phyloP scores from a whole-genome alignment of 2,329 filamentous ascomycete species.

The Calonectria leucothoes region DNA sequence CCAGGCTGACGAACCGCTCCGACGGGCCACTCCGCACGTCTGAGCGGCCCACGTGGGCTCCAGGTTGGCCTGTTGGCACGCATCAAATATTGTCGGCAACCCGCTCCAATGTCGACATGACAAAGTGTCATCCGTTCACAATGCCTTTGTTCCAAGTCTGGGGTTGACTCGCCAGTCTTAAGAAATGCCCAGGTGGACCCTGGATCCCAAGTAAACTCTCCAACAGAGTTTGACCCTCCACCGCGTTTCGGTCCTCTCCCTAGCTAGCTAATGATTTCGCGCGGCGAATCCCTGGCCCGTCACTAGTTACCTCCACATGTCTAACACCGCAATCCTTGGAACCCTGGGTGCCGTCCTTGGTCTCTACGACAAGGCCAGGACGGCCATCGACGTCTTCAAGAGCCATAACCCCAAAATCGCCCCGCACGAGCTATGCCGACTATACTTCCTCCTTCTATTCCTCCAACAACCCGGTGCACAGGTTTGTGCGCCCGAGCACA shows the following conservation, averaged over 20 bases:
- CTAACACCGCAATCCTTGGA: conserved; percentile 1
- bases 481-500: background rate
- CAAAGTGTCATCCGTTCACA: background rate
- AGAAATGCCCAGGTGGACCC: background rate
- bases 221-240: background rate
- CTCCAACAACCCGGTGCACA: background rate
- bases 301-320: background rate
- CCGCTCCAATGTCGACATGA: background rate
- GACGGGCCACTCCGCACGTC: background rate
- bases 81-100: background rate
- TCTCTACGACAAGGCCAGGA: background rate
- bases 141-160: background rate
- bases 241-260: background rate
- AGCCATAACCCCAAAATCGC: background rate
- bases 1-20: background rate
- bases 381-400: background rate
- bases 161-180: background rate
- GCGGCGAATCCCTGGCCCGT: background rate
- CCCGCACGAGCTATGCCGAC: conserved; percentile 1
- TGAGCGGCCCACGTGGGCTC: background rate
- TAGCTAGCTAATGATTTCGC: background rate
- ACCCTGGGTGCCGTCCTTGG: background rate
- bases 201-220: background rate
- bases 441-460: conserved; percentile 5
- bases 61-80: background rate